Conservation (phyloP, 2,329 filamentous ascomycete species). For the Penicillium vulpinum region DNA sequence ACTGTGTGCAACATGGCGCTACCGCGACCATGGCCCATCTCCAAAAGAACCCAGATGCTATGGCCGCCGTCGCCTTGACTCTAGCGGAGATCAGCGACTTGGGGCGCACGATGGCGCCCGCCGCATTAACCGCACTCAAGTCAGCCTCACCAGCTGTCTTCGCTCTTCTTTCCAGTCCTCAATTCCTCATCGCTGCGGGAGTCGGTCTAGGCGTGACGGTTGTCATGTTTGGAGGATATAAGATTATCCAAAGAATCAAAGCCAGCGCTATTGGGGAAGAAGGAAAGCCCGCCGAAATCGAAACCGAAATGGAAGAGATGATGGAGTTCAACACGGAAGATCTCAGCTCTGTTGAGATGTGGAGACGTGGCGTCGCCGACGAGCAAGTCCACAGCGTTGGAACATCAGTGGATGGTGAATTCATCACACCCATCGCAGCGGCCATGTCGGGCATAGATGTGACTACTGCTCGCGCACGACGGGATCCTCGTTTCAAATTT, state of each 20-base stretch:
- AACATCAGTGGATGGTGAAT: conserved; percentile 65
- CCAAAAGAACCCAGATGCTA: conserved; percentile 81
- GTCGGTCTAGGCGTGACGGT: conserved; percentile 91
- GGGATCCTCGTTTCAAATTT: conserved; percentile 39
- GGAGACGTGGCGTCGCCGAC: conserved; percentile 65
- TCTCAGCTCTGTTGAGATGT: conserved; percentile 60
- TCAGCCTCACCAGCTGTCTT: conserved; percentile 81
- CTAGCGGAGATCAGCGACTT: conserved; percentile 87
- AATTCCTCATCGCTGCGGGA: conserved; percentile 91
- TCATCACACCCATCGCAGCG: conserved; percentile 61
- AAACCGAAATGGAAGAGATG: conserved; percentile 53
- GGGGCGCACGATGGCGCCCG: conserved; percentile 78
- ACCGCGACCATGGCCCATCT: conserved; percentile 77
- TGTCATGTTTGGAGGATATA: conserved; percentile 93
- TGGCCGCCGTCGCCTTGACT: conserved; percentile 89
- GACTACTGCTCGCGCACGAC: conserved; percentile 31
- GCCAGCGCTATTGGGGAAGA: conserved; percentile 36
- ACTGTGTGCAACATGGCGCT: conserved; percentile 84
- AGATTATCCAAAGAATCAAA: conserved; percentile 85
- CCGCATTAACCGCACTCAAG: conserved; percentile 74
- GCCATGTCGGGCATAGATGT: conserved; percentile 48
- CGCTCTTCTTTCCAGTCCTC: conserved; percentile 79
- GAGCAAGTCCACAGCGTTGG: conserved; percentile 54
- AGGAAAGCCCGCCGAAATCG: conserved; percentile 17
- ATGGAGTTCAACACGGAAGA: conserved; percentile 53